Conservation (phyloP, 257 asterid species). For the Lycium barbarum region DNA sequence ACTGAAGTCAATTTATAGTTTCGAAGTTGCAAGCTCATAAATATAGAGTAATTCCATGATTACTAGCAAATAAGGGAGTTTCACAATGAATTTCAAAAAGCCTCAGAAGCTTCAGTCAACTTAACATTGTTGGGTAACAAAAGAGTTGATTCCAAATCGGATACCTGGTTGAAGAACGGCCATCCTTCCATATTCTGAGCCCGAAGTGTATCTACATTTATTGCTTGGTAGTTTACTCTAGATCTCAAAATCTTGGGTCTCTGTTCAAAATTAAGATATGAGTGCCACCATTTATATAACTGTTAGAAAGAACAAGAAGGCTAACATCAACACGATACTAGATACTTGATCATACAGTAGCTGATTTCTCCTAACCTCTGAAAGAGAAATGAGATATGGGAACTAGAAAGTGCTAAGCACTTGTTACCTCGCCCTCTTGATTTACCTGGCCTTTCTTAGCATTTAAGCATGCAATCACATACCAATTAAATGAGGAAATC, state of each 20-base stretch:
- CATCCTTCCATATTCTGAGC: slow-evolving; percentile 83
- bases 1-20: not conserved
- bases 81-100: not conserved
- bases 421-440: not conserved
- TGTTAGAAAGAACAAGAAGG: not conserved
- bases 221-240: slow-evolving; percentile 68
- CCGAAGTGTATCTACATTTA: slow-evolving; percentile 77
- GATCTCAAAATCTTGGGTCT: slow-evolving; percentile 82
- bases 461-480: not conserved
- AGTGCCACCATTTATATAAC: not conserved
- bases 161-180: slow-evolving; percentile 81
- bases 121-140: not conserved
- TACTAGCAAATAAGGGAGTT: not conserved
- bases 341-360: not conserved
- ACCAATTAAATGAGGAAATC: no score
- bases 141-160: not conserved
- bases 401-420: not conserved
- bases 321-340: not conserved
- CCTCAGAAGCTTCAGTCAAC: no score
- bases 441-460: not conserved
- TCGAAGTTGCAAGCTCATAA: not conserved
- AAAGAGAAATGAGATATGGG: not conserved
- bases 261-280: slow-evolving; percentile 46
- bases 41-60: not conserved
- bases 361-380: not conserved